Evolutionary conservation across 2,329 filamentous ascomycete species (phyloP).

Genomic region (Karstenula rhodostoma): DNA sequence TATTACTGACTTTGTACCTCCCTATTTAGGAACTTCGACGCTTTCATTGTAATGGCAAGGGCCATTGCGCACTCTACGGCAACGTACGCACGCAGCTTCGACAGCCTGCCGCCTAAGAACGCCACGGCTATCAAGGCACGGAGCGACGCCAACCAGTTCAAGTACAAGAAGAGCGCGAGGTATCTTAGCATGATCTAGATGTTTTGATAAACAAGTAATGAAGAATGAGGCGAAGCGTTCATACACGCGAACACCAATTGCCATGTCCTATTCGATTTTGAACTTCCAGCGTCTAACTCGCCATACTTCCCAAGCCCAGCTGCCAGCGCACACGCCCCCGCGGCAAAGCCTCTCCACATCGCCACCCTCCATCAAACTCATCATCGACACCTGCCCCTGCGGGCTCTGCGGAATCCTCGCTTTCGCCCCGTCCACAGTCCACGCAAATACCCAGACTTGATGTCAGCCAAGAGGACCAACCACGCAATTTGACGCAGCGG

Average conservation of each 20-base stretch:
- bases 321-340: no score
- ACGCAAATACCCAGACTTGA: no score
- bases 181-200: conserved; percentile 20
- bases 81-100: conserved; percentile 45
- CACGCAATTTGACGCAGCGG: no score
- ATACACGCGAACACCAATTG: not conserved
- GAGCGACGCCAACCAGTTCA: conserved; percentile 12
- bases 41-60: conserved; percentile 64
- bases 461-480: no score
- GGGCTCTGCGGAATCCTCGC: no score
- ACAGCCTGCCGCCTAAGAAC: conserved; percentile 40
- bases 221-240: not conserved
- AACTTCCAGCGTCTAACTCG: no score
- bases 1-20: no score
- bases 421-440: no score
- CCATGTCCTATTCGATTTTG: not conserved
- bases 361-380: no score
- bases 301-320: no score
- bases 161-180: conserved; percentile 16
- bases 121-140: conserved; percentile 23
- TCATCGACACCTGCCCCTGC: no score
- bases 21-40: conserved; percentile 58
- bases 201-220: not conserved
- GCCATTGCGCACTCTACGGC: conserved; percentile 64
- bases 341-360: no score